These are phyloP conservation scores for Aspergillus nomiae DNA, from an alignment of 2,329 filamentous ascomycete species.

Conservation along the genomic window DNA sequence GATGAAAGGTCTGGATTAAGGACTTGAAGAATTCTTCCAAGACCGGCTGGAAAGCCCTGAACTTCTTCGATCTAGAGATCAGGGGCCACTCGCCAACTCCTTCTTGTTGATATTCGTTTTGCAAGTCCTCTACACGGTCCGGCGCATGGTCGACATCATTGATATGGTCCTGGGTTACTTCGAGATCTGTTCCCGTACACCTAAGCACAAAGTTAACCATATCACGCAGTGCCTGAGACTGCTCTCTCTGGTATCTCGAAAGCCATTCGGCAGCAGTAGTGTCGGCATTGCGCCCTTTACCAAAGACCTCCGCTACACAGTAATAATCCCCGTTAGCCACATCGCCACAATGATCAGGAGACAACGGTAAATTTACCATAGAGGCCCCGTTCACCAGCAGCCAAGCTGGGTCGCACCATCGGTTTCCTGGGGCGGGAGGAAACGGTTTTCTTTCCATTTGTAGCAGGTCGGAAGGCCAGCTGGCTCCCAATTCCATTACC, in stretches of 20 bases:
- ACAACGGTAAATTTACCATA: conserved; percentile 50
- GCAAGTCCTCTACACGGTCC: conserved; percentile 77
- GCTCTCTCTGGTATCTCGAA: conserved; percentile 57
- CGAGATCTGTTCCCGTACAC: conserved; percentile 76
- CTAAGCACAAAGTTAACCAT: conserved; percentile 64
- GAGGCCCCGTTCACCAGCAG: conserved; percentile 57
- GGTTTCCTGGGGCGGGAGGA: conserved; percentile 53
- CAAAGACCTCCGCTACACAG: conserved; percentile 60
- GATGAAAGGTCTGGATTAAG: conserved; percentile 75
- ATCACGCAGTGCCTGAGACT: conserved; percentile 57
- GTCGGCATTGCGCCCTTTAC: conserved; percentile 55
- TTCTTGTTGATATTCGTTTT: conserved; percentile 81
- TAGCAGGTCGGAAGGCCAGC: conserved; percentile 58
- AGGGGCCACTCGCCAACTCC: conserved; percentile 89
- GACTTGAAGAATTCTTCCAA: conserved; percentile 78
- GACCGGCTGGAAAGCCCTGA: conserved; percentile 73
- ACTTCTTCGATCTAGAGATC: conserved; percentile 76
- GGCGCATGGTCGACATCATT: conserved; percentile 85
- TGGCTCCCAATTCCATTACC: conserved; percentile 48
- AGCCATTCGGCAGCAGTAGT: conserved; percentile 62
- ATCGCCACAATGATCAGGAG: not conserved
- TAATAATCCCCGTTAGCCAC: conserved; percentile 25
- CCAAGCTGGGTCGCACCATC: conserved; percentile 53
- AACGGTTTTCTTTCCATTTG: conserved; percentile 46
- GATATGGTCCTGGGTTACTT: conserved; percentile 80